Evolutionary conservation across 78 protist species (phyloP), one percentile per base, ranked within the genome.

Genomic region (Dictyostelium intermedium): DNA sequence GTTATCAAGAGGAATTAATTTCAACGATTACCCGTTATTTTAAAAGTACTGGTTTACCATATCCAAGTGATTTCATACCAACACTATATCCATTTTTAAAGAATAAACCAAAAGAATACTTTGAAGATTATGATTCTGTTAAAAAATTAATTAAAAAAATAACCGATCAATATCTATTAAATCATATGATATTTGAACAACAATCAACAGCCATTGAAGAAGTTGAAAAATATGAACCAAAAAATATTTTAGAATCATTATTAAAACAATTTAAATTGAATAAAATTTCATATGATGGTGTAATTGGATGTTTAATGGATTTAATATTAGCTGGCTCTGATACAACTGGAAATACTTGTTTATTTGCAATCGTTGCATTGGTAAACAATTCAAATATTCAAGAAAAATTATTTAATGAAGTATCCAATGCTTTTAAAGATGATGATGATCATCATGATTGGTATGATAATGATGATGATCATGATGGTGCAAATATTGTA

Each of bases 51-150:
- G 84, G 84, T 23, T 47, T 37, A 30, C 72, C 84, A 80, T 80
- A 47, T 50, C 84, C 84, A 34, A 23, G 50, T 20, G 86, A 82
- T 82, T 82, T 56, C 30, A 82, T 82, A 4, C 86, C 86, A 5
- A 6, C 39, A 2, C 60, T 82, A 10, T 30, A 56, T 20, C 74
- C 74, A 32, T 34, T 82, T 5, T 1, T 60, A 20, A 82, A 82
- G 23, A 35, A 82, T 56, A 56, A 50, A 56, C 86, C 86, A 34
- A 60, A 56, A 20, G 50, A 82, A 56, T 82, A 56, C 9, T 82
- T 32, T 82, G 56, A 56, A 16, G 25, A 30, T 63, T 82, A 60
- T 56, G 74, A 25, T 14, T 47, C 11, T 35, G 43, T 82, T 0
- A 30, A 34, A 11, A 30, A 60, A 16, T 35, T 39, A 16, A n/a